Percentiles rank a stretch among this genome's conserved stretches.
Conservation (phyloP, 2,329 filamentous ascomycete species). For the Madurella mycetomatis region DNA sequence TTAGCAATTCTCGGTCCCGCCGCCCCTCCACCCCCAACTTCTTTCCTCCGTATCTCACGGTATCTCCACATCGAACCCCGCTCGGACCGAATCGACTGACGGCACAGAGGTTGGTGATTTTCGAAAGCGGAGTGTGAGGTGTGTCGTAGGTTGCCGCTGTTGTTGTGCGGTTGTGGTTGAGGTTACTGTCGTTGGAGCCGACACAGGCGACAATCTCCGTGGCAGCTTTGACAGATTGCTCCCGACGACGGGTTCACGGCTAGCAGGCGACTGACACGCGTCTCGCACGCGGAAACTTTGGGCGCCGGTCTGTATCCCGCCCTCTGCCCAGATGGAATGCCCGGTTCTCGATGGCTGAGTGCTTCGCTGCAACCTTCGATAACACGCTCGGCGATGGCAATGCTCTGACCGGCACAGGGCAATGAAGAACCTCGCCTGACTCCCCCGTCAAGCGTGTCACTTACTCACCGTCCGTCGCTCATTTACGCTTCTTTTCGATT, state of each 20-base stretch:
- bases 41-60: neutral
- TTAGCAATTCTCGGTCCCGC: neutral
- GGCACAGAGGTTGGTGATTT: neutral
- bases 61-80: conserved; percentile 7
- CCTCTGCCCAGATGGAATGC: conserved; percentile 13
- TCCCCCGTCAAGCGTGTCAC: neutral
- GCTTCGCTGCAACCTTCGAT: conserved; percentile 7
- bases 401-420: conserved; percentile 5
- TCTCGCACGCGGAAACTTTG: neutral
- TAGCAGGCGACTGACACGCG: neutral
- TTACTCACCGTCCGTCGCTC: conserved; percentile 15
- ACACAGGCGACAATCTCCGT: neutral
- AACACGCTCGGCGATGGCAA: conserved; percentile 3
- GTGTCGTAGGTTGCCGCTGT: neutral
- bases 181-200: neutral
- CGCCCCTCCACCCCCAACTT: conserved; percentile 5
- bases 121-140: neutral
- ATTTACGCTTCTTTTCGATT: neutral
- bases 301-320: conserved; percentile 6
- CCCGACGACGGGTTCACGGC: neutral
- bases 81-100: neutral
- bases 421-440: conserved; percentile 13
- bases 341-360: conserved; percentile 13
- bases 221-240: neutral
- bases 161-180: neutral